Evolutionary conservation across 495 filamentous ascomycete species (phyloP).

Genomic region (Xylaria venustula): DNA sequence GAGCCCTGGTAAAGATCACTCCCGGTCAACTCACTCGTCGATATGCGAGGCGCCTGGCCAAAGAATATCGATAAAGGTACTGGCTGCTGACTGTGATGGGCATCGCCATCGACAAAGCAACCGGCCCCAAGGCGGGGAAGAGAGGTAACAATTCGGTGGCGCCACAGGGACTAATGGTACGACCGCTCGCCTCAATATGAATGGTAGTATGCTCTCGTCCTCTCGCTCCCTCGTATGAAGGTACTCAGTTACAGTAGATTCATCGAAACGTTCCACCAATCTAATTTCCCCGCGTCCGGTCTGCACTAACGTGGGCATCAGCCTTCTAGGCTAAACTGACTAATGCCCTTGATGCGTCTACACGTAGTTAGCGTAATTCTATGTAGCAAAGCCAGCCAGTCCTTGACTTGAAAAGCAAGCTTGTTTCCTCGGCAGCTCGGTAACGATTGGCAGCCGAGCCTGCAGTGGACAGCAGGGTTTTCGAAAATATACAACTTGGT

Average conservation of each 20-base stretch:
- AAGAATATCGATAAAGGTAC: neutral
- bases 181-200: neutral
- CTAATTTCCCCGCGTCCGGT: neutral
- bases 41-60: neutral
- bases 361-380: too few species aligned
- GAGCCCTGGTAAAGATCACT: neutral
- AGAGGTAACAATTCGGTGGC: neutral
- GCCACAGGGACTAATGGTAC: neutral
- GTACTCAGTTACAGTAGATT: too few species aligned
- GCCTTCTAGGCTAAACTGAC: constrained; percentile 2
- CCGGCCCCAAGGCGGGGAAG: neutral
- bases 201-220: too few species aligned
- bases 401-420: too few species aligned
- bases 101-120: neutral
- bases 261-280: constrained; percentile 8
- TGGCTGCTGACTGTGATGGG: neutral
- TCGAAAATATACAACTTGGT: constrained; percentile 1
- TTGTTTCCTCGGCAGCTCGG: too few species aligned
- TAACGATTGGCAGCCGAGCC: too few species aligned
- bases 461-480: neutral
- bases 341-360: neutral
- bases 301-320: neutral
- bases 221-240: neutral
- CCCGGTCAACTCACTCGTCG: neutral
- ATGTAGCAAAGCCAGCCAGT: too few species aligned